Percentiles rank a stretch among this genome's conserved stretches.
phyloP scores from a whole-genome alignment of 2,329 filamentous ascomycete species.

The Fusarium haematococcum region DNA sequence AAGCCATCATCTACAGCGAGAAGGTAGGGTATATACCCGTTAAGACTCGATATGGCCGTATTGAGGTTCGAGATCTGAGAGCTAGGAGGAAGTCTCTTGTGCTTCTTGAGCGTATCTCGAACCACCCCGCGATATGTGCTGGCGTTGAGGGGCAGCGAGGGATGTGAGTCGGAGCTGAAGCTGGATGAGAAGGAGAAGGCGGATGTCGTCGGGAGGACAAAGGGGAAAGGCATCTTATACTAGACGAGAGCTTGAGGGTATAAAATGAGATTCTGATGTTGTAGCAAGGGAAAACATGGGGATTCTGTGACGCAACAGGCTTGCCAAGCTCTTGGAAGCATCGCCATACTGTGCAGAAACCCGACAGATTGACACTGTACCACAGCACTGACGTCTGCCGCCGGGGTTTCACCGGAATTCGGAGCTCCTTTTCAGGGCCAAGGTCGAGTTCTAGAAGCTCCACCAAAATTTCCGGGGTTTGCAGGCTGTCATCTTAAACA shows the following conservation, averaged over 20 bases:
- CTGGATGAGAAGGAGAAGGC: conserved; percentile 83
- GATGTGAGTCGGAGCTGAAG: conserved; percentile 85
- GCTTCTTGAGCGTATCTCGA: conserved; percentile 84
- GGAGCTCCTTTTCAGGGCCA: conserved; percentile 36
- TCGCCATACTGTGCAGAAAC: conserved; percentile 37
- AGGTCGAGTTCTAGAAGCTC: conserved; percentile 17
- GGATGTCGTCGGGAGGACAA: conserved; percentile 89
- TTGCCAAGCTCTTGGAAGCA: conserved; percentile 42
- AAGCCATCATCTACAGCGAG: conserved; percentile 81
- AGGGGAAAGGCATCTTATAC: conserved; percentile 86
- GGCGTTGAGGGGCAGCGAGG: conserved; percentile 84
- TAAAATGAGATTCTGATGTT: neutral
- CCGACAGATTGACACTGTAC: neutral
- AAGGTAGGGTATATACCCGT: conserved; percentile 86
- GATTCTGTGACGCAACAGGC: conserved; percentile 12
- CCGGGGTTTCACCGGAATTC: conserved; percentile 40
- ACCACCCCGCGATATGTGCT: conserved; percentile 88
- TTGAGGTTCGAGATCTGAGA: conserved; percentile 79
- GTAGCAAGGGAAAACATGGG: neutral
- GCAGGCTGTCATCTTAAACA: conserved; percentile 21
- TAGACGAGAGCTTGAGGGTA: neutral
- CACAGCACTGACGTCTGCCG: conserved; percentile 10
- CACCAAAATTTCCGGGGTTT: conserved; percentile 40
- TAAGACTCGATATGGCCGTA: conserved; percentile 75
- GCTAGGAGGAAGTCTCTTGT: conserved; percentile 84